Evolutionary conservation across 2,329 filamentous ascomycete species (phyloP), one percentile per base, ranked within the genome.

Genomic region (Apiospora saccharicola): DNA sequence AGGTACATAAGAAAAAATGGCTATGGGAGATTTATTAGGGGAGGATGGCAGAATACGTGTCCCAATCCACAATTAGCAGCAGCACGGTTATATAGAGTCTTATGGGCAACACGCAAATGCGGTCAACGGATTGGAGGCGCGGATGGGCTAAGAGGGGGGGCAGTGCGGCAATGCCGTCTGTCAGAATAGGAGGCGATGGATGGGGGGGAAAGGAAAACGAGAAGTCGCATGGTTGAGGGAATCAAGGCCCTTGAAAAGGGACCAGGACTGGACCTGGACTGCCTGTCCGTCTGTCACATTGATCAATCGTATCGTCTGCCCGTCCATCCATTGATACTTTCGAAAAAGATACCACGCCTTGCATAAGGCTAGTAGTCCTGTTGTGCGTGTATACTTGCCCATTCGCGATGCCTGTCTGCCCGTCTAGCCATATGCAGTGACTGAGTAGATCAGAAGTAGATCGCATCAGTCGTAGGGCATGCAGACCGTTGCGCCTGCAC

Each of bases 401-500:
- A n/a, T 64, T 64, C 34, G 57, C 2, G 34, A 64, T 41, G 57
- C 24, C 16, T 34, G 26, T 22, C 57, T 64, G 57, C 34, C 57
- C 57, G 34, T 34, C 34, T 64, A 64, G 57, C 57, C 34, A 64
- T n/a, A 64, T 64, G 57, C 57, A 64, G 57, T 41, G 57, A 64
- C 57, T 64, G 57, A 41, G 57, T 26, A 53, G 49, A 53, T 53
- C 49, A 24, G 49, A 26, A 53, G 24, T 64, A 64, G 57, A 53
- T 41, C 34, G 24, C 34, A 64, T 14, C 37, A 41, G 30, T 12
- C 34, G 57, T 64, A 61, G 53, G 53, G 53, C 53, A 64, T 64
- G 57, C 57, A 41, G 57, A 64, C 57, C 57, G 57, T 64, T 64
- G 57, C 57, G n/a, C 57, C 34, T 64, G 57, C 57, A 64, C 57